phyloP scores from a whole-genome alignment of 495 filamentous ascomycete genomes.

The Apiosordaria backusii region DNA sequence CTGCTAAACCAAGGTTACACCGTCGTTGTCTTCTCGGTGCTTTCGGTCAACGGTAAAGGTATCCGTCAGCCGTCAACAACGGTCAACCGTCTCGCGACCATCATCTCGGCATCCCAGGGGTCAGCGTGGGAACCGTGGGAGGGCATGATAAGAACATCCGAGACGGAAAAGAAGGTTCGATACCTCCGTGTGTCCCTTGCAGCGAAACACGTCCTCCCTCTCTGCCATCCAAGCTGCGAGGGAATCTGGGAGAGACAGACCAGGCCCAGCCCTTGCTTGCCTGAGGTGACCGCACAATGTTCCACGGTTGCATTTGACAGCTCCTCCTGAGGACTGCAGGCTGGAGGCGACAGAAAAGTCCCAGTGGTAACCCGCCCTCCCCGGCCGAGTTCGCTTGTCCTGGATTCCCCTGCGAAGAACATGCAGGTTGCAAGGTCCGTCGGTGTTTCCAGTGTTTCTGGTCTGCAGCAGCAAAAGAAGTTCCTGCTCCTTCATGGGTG shows the following conservation, averaged over 20 bases:
- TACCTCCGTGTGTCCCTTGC: not conserved
- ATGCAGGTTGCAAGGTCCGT: not conserved
- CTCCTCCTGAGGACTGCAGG: not conserved
- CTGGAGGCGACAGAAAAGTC: not conserved
- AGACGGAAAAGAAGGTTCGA: slow-evolving; percentile 5
- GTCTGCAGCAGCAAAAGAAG: not conserved
- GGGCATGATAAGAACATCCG: not conserved
- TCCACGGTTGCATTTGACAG: not conserved
- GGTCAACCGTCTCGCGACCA: slow-evolving; percentile 3
- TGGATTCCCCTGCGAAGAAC: not conserved
- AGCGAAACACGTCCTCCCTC: not conserved
- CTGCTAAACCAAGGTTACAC: not conserved
- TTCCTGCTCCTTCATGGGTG: not conserved
- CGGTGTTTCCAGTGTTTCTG: slow-evolving; percentile 5
- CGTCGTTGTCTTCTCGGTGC: not conserved
- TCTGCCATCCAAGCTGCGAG: not conserved
- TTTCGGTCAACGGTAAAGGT: not conserved
- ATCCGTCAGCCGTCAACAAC: not conserved
- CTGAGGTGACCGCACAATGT: no score
- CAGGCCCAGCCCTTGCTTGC: not conserved
- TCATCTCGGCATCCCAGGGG: not conserved
- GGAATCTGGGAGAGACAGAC: not conserved
- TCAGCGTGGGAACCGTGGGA: slow-evolving; percentile 3
- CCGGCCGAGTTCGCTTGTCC: slow-evolving; percentile 2
- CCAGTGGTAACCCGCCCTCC: not conserved